Conservation (phyloP, 768 basidiomycete genomes). For the Tylopilus subfusipes region DNA sequence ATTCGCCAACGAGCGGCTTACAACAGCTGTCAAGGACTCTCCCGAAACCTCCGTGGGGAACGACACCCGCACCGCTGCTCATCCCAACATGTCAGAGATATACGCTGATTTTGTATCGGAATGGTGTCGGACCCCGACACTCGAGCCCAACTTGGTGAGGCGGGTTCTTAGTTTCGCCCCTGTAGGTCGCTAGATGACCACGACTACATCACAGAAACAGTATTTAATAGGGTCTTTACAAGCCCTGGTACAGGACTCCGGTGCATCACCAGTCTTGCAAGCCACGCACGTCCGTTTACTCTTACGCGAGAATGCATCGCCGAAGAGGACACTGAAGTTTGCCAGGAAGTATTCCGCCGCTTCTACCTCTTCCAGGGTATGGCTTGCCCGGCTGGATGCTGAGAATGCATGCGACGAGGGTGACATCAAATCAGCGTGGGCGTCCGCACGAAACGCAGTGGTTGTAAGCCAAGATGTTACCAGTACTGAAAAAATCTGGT, state of each 20-base stretch:
- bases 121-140: conserved; percentile 40
- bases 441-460: conserved; percentile 41
- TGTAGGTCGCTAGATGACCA: not conserved
- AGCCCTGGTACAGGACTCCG: conserved; percentile 27
- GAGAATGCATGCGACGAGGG: conserved; percentile 33
- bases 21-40: conserved; percentile 29
- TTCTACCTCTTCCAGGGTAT: conserved; percentile 42
- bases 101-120: conserved; percentile 46
- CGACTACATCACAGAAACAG: conserved; percentile 38
- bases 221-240: conserved; percentile 52
- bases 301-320: conserved; percentile 20
- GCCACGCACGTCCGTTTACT: conserved; percentile 38
- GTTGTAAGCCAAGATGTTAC: conserved; percentile 15
- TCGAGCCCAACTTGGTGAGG: conserved; percentile 33
- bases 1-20: conserved; percentile 29
- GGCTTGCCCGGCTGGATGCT: conserved; percentile 49
- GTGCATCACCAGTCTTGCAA: conserved; percentile 30
- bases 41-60: conserved; percentile 5
- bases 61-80: conserved; percentile 17
- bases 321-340: conserved; percentile 35
- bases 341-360: conserved; percentile 47
- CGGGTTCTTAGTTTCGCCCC: not conserved
- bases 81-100: conserved; percentile 31
- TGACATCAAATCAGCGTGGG: conserved; percentile 38
- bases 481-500: conserved; percentile 44